These are phyloP conservation scores for Xerocomellus amylosporus DNA, from an alignment of 768 basidiomycete species.

Conservation along the genomic window DNA sequence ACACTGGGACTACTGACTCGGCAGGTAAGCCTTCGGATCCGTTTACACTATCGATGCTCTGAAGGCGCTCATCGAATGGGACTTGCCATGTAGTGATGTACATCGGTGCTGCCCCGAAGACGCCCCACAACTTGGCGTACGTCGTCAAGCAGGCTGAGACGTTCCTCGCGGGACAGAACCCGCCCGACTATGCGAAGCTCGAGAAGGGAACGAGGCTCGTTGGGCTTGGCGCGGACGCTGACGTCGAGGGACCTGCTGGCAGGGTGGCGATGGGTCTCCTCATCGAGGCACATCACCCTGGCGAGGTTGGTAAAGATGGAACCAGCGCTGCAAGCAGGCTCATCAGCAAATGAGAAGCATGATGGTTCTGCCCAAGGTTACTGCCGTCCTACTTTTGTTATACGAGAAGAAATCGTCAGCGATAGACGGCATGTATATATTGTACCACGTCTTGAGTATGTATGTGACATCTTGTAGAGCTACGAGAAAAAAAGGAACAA, in stretches of 20 bases:
- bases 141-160: constrained; percentile 57
- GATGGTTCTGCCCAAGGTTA: not conserved
- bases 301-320: too few species aligned
- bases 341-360: not conserved
- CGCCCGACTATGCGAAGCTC: constrained; percentile 67
- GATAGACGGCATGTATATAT: not conserved
- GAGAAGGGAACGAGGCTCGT: constrained; percentile 39
- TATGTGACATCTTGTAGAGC: not conserved
- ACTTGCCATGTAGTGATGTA: constrained; percentile 59
- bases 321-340: too few species aligned
- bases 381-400: not conserved
- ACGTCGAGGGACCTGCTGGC: constrained; percentile 36
- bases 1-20: constrained; percentile 54
- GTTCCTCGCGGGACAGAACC: constrained; percentile 58
- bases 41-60: not conserved
- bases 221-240: constrained; percentile 39
- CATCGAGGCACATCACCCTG: not conserved
- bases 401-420: too few species aligned
- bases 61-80: not conserved
- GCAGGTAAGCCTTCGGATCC: constrained; percentile 39
- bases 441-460: not conserved
- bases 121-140: constrained; percentile 59
- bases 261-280: constrained; percentile 46
- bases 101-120: constrained; percentile 69
- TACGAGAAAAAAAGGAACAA: not conserved